Evolutionary conservation across 2,329 filamentous ascomycete species (phyloP).

Genomic region (Didymella lethalis): DNA sequence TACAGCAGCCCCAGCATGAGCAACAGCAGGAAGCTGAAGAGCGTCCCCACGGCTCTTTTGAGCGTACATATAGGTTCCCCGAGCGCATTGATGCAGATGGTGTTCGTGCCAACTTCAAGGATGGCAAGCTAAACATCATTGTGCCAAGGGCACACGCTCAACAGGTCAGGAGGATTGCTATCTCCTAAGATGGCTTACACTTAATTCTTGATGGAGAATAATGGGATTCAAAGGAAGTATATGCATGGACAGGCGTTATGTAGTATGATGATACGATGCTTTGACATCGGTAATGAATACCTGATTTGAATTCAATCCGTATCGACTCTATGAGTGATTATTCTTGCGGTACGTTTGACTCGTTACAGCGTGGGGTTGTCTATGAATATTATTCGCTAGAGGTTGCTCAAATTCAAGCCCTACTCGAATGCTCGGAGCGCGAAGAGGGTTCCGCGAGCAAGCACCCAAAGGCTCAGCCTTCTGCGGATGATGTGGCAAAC

Average conservation of each 20-base stretch:
- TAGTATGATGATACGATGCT: neutral
- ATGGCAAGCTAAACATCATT: slow-evolving; percentile 69
- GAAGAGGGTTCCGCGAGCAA: too few relatives aligned
- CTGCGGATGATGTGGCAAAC: too few relatives aligned
- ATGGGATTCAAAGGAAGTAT: neutral
- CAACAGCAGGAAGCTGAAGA: slow-evolving; percentile 52
- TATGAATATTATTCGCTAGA: too few relatives aligned
- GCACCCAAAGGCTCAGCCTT: too few relatives aligned
- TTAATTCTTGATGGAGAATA: neutral
- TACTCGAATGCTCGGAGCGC: too few relatives aligned
- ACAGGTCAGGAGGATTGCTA: slow-evolving; percentile 38
- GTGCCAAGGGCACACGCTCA: slow-evolving; percentile 67
- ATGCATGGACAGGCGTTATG: slow-evolving; percentile 8
- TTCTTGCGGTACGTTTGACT: neutral
- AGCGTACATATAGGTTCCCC: slow-evolving; percentile 73
- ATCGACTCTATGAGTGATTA: neutral
- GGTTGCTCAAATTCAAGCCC: too few relatives aligned
- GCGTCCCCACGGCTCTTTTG: slow-evolving; percentile 72
- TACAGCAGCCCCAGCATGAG: slow-evolving; percentile 32
- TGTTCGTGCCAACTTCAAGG: slow-evolving; percentile 69
- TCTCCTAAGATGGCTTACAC: slow-evolving; percentile 29
- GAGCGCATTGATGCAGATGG: slow-evolving; percentile 67
- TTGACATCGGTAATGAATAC: neutral
- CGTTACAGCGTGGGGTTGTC: too few relatives aligned
- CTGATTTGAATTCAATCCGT: neutral